Conservation (phyloP, 108 stramenopile species). For the Schizochytrium sp. region DNA sequence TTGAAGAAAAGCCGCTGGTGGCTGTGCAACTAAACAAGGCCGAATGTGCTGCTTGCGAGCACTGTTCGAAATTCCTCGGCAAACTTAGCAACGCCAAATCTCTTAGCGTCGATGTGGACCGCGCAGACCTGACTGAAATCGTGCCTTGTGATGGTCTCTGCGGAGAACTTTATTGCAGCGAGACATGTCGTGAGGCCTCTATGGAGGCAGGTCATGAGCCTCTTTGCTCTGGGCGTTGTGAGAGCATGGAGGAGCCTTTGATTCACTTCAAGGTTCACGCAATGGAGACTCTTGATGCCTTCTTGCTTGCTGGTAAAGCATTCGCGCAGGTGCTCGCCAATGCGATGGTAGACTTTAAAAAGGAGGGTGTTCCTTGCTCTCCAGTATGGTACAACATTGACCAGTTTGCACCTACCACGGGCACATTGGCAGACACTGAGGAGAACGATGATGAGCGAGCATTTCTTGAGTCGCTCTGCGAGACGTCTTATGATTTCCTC, state of each 20-base stretch:
- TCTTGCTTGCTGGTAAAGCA: slow-evolving; percentile 7
- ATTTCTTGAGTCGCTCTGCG: slow-evolving; percentile 2
- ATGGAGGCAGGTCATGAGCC: not conserved
- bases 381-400: not conserved
- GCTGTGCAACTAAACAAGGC: slow-evolving; percentile 41
- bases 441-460: not conserved
- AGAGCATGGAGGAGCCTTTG: slow-evolving; percentile 47
- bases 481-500: slow-evolving; percentile 24
- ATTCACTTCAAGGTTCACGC: slow-evolving; percentile 47
- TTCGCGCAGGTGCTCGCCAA: not conserved
- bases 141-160: not conserved
- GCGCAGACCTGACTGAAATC: not conserved
- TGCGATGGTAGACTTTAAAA: not conserved
- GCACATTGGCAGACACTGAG: not conserved
- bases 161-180: slow-evolving; percentile 33
- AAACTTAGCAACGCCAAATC: not conserved
- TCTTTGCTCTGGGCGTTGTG: slow-evolving; percentile 30
- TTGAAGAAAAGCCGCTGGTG: slow-evolving; percentile 35
- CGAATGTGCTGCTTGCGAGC: slow-evolving; percentile 9
- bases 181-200: not conserved
- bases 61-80: slow-evolving; percentile 5
- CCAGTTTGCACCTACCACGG: slow-evolving; percentile 5
- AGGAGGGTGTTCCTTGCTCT: not conserved
- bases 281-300: slow-evolving; percentile 12
- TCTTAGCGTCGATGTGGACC: slow-evolving; percentile 5